Percentiles rank a stretch among this genome's conserved stretches.
phyloP scores from a whole-genome alignment of 1,284 basidiomycete species.

The Boletus nobilissimus region DNA sequence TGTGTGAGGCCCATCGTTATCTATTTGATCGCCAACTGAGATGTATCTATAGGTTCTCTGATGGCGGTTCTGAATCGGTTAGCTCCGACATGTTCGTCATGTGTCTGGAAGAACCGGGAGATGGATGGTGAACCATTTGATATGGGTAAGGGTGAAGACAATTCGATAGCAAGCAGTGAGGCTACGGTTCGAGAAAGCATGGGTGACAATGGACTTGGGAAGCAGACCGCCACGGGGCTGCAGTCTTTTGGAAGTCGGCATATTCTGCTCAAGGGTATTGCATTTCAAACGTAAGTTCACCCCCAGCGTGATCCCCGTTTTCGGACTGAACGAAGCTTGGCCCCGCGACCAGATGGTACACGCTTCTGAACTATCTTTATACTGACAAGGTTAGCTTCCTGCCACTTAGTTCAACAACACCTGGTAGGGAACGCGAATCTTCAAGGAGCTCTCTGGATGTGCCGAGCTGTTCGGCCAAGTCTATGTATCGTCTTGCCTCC shows the following conservation, averaged over 20 bases:
- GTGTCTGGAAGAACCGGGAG: slow-evolving; percentile 16
- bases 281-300: slow-evolving; percentile 28
- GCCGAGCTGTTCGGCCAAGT: slow-evolving; percentile 44
- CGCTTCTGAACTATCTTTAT: slow-evolving; percentile 42
- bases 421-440: neutral
- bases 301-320: neutral
- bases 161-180: slow-evolving; percentile 9
- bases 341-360: slow-evolving; percentile 36
- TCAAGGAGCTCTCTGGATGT: slow-evolving; percentile 4
- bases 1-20: neutral
- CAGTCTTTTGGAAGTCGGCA: slow-evolving; percentile 19
- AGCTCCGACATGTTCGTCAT: slow-evolving; percentile 39
- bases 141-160: neutral
- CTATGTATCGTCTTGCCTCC: slow-evolving; percentile 45
- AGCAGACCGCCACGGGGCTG: neutral
- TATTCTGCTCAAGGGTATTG: slow-evolving; percentile 39
- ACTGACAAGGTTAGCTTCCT: slow-evolving; percentile 22
- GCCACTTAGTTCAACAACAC: slow-evolving; percentile 27
- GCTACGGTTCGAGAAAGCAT: neutral
- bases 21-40: neutral
- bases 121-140: neutral
- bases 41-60: slow-evolving; percentile 20
- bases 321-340: neutral
- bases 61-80: slow-evolving; percentile 27
- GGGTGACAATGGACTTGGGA: neutral